These are phyloP conservation scores for Quercus alba DNA, from an alignment of 306 rosid genomes.

Conservation along the genomic window DNA sequence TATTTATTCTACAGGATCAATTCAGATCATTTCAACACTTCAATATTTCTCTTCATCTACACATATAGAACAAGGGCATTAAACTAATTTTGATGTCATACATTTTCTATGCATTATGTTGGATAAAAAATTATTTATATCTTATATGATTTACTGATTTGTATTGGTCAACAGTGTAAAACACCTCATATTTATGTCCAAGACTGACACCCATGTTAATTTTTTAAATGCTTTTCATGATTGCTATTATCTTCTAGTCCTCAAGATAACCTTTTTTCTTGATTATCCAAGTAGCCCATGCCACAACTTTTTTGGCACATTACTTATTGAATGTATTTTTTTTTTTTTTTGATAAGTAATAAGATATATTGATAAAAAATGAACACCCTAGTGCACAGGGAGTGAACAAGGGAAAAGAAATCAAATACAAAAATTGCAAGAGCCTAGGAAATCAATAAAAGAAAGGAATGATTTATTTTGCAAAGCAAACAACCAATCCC, in stretches of 20 bases:
- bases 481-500: too few species aligned
- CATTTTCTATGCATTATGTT: neutral
- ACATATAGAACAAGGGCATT: neutral
- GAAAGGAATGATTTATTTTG: too few species aligned
- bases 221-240: slow-evolving; percentile 2
- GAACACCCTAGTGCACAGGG: too few species aligned
- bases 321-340: neutral
- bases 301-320: neutral
- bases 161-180: slow-evolving; percentile 8
- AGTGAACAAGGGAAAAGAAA: too few species aligned
- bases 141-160: neutral
- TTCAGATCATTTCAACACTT: neutral
- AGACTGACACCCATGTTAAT: neutral
- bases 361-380: too few species aligned
- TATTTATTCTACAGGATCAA: neutral
- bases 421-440: too few species aligned
- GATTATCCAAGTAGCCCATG: neutral
- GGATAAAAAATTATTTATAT: neutral
- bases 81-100: neutral
- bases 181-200: neutral
- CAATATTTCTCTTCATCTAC: too few species aligned
- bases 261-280: neutral
- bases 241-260: neutral
- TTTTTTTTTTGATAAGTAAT: too few species aligned
- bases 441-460: too few species aligned